Evolutionary conservation across 176 grass and related monocot species (phyloP).

Genomic region (Oryza rufipogon): DNA sequence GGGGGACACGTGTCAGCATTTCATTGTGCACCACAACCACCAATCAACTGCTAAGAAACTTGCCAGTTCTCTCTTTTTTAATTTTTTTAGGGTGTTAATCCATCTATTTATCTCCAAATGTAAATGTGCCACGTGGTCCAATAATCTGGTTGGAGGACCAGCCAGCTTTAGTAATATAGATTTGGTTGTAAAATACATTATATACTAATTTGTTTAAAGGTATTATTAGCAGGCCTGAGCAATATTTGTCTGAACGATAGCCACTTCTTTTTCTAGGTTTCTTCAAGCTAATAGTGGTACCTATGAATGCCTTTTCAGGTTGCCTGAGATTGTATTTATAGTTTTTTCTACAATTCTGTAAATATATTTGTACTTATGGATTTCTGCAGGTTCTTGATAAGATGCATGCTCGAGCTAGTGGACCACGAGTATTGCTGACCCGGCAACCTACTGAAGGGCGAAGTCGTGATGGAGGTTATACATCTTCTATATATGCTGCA

Average conservation of each 20-base stretch:
- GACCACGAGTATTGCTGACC: constrained; percentile 75
- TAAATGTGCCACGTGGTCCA: no score
- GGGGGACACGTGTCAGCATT: no score
- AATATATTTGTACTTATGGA: constrained; percentile 26
- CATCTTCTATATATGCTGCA: constrained; percentile 30
- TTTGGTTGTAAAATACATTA: not conserved
- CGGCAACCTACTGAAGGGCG: constrained; percentile 96
- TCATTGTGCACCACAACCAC: no score
- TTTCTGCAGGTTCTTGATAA: constrained; percentile 86
- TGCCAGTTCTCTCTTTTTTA: no score
- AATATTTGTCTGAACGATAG: constrained; percentile 15
- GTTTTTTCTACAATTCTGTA: constrained; percentile 24
- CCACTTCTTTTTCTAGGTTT: not conserved
- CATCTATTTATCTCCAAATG: no score
- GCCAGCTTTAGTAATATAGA: no score
- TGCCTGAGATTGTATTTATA: constrained; percentile 11
- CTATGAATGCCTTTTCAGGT: not conserved
- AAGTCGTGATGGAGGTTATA: constrained; percentile 86
- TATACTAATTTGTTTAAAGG: not conserved
- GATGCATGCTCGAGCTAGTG: constrained; percentile 95
- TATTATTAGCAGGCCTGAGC: not conserved
- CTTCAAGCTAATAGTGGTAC: constrained; percentile 15
- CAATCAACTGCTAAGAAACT: no score
- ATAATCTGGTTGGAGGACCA: no score
- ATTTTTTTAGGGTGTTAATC: no score